Evolutionary conservation across 805 yeast species (phyloP).

Genomic region (Sungouiella thailandica): DNA sequence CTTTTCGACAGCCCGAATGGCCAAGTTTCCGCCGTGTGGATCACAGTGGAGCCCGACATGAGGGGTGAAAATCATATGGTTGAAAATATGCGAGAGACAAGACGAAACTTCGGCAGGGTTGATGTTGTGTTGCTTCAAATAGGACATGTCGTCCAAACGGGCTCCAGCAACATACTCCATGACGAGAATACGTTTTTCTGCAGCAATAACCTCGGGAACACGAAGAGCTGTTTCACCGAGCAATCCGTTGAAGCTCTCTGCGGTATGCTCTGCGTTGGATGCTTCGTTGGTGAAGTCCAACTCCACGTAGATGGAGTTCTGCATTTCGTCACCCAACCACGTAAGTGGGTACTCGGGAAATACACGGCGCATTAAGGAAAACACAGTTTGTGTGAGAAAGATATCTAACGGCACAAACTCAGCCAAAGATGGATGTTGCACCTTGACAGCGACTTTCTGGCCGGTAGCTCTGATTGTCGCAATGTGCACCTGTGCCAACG

Average conservation of each 20-base stretch:
- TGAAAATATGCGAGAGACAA: constrained; percentile 86
- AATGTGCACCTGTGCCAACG: constrained; percentile 90
- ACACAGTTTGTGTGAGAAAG: constrained; percentile 69
- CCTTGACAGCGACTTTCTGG: constrained; percentile 83
- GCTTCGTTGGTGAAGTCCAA: constrained; percentile 87
- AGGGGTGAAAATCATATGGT: constrained; percentile 93
- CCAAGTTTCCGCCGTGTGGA: constrained; percentile 96
- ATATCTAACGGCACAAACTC: constrained; percentile 92
- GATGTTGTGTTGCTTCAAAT: constrained; percentile 57
- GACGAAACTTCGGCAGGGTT: constrained; percentile 74
- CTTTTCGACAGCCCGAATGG: constrained; percentile 49
- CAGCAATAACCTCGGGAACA: constrained; percentile 66
- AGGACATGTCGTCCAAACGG: constrained; percentile 71
- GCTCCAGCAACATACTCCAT: constrained; percentile 87
- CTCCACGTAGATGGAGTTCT: constrained; percentile 83
- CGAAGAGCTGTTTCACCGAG: constrained; percentile 66
- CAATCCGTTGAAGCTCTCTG: constrained; percentile 55
- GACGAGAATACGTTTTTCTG: constrained; percentile 66
- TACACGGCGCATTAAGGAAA: constrained; percentile 63
- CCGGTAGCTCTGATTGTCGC: constrained; percentile 59
- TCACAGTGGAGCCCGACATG: constrained; percentile 93
- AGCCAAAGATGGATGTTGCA: constrained; percentile 85
- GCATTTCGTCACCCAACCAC: constrained; percentile 95
- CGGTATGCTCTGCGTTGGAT: constrained; percentile 67
- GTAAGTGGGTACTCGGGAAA: constrained; percentile 92